Base-by-base conservation (phyloP, 352 stramenopile species). In the Pythium plurisporium region DNA sequence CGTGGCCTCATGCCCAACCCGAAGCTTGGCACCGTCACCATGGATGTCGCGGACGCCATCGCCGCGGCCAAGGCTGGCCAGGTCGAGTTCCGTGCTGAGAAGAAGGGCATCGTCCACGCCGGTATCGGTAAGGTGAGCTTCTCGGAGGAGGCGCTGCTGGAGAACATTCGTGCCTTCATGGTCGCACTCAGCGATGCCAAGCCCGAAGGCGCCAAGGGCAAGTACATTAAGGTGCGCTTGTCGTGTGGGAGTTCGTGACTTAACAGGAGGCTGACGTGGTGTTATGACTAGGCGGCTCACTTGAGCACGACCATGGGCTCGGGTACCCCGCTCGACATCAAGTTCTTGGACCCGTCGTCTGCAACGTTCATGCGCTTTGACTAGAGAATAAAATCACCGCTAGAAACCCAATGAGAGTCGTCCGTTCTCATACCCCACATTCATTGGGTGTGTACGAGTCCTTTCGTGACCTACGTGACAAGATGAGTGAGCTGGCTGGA, bases 1-100 rank as follows among this genome's bases (percentile, higher is more conserved):
- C 86, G 96, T 51, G 96, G 96, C 25, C 65, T 99, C 14, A 99
- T 99, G 96, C 97, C 97, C 34, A 99, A 99, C 75, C 86, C 93
- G 5, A 99, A 99, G 86, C 73, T 98, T 15, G 95, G 95, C 23
- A 99, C 96, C 9, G 90, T 99, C 37, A 98, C 92, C 27, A 74
- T 84, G 59, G 90, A 98, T 31, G 86, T 97, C 19, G 78, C 72
- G 38, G 76, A 86, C 27, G 89, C 85, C 25, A 93, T 98, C 61
- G 50, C 68, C 4, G 85, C 85, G 23, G 85, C 85, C 19, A 81
- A 87, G 67, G 82, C 73, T 37, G 86, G 86, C 46, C 86, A 95
- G 70, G 84, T 94, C 30, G 86, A 94, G 66, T 95, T 95, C 70
- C 86, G 87, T 51, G 85, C 86, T 26, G 87, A 95, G 71, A 96